Conservation (phyloP, 176 grass and related monocot species). For the Rhynchospora breviuscula region DNA sequence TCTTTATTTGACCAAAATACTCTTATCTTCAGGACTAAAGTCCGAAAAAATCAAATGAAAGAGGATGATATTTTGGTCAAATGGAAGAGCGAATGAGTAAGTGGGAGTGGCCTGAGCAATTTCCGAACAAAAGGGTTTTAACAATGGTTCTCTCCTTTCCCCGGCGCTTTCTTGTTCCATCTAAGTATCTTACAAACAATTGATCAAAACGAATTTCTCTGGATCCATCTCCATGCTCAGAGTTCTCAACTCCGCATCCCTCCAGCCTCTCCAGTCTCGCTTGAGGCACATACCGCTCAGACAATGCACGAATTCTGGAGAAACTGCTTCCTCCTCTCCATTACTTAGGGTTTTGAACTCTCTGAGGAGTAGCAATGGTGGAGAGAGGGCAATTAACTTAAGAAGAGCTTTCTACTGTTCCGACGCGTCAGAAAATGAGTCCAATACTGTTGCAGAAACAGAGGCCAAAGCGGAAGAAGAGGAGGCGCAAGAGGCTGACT, state of each 20-base stretch:
- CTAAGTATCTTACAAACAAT: background rate
- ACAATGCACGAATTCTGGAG: conserved; percentile 35
- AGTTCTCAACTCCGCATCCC: background rate
- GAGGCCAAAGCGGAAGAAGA: conserved; percentile 29
- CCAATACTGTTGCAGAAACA: conserved; percentile 5
- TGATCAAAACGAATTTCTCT: background rate
- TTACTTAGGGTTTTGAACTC: conserved; percentile 50
- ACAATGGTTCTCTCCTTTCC: conserved; percentile 45
- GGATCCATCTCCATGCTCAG: conserved; percentile 36
- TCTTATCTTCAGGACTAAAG: too few relatives aligned
- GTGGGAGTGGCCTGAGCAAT: too few relatives aligned
- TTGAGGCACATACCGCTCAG: conserved; percentile 12
- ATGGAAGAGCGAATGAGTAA: too few relatives aligned
- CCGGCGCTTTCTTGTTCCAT: conserved; percentile 9
- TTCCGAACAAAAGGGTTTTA: conserved; percentile 55
- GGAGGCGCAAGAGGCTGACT: conserved; percentile 40
- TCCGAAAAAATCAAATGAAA: too few relatives aligned
- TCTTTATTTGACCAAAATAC: too few relatives aligned
- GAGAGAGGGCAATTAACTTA: conserved; percentile 20
- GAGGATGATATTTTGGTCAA: too few relatives aligned
- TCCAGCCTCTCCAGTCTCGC: conserved; percentile 29
- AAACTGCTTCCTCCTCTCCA: conserved; percentile 27
- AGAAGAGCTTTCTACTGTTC: conserved; percentile 65
- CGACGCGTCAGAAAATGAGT: conserved; percentile 31
- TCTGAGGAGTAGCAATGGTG: conserved; percentile 34